A percentile compares a stretch with the other conserved stretches of the same genome.
Conservation (phyloP, 495 filamentous ascomycete species). For the Penicillium pancosmium region DNA sequence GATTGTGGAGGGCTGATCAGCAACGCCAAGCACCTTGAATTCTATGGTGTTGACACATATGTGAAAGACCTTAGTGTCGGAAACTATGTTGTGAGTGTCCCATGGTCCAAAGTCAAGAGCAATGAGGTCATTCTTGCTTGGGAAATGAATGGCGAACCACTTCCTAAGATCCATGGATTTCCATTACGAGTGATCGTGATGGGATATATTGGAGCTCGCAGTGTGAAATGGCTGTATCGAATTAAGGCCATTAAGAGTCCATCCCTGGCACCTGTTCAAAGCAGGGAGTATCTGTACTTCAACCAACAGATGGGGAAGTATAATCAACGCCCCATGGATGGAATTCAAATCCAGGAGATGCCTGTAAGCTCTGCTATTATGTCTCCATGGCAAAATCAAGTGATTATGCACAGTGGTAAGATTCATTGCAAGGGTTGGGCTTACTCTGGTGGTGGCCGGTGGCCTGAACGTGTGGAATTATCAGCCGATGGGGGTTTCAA, state of each 20-base stretch:
- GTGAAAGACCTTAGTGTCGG: conserved; percentile 63
- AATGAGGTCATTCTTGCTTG: conserved; percentile 70
- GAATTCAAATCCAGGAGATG: conserved; percentile 52
- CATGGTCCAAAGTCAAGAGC: conserved; percentile 65
- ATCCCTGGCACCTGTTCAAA: conserved; percentile 45
- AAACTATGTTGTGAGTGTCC: conserved; percentile 67
- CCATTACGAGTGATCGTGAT: conserved; percentile 64
- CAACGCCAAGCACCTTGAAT: conserved; percentile 60
- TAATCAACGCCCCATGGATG: conserved; percentile 35
- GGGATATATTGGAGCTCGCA: conserved; percentile 58
- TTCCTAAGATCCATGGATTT: conserved; percentile 67
- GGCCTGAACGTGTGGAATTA: conserved; percentile 49
- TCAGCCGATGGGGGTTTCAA: conserved; percentile 44
- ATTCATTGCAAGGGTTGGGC: conserved; percentile 49
- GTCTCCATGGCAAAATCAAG: conserved; percentile 36
- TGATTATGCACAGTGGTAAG: conserved; percentile 35
- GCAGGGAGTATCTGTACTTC: conserved; percentile 52
- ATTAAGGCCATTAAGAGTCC: conserved; percentile 45
- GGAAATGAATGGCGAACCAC: conserved; percentile 70
- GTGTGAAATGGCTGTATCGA: conserved; percentile 48
- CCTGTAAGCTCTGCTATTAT: conserved; percentile 53
- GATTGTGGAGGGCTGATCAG: conserved; percentile 61
- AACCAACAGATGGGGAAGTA: conserved; percentile 39
- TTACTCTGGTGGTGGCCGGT: conserved; percentile 48
- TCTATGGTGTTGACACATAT: conserved; percentile 68